Evolutionary conservation across 148 eudicot genomes (phyloP), one percentile per base, ranked within the genome.

Genomic region (Camellia sinensis): DNA sequence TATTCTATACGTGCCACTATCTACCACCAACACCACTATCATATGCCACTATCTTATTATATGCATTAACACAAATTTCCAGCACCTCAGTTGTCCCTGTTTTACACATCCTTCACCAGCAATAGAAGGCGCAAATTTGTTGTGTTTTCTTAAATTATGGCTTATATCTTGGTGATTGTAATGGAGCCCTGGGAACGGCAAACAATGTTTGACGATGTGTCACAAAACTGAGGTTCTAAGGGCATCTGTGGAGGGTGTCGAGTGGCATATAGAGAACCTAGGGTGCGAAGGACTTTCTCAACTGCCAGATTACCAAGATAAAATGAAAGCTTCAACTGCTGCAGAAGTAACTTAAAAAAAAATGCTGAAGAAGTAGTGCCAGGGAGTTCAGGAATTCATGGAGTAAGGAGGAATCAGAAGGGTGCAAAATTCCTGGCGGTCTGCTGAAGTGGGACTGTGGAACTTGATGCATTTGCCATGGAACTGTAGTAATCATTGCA

Each of bases 121-220:
- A 44, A 69, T 12, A 18, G 73, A 44, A 22, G 53, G 54, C 4
- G 2, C 52, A 69, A 15, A 44, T 69, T 5, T 3, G 12, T 41
- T 45, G 11, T 17, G 7, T 69, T 5, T 69, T 44, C 37, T 6
- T 69, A 3, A 69, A 69, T 19, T 8, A n/a, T 48, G 56, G 19
- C 40, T n/a, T 46, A n/a, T 41, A 15, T 56, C 52, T 74, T 56
- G 22, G 22, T 56, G 46, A 53, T 19, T 3, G 65, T 29, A 11
- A 74, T 59, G 50, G 48, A 74, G 77, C 77, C 9, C 21, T 15
- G 6, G 64, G 65, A 54, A 7, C 53, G n/a, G 17, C 70, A 67
- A 43, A 18, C 19, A 61, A 61, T 59, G 63, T 61, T n/a, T 17
- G 22, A 5, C 65, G n/a, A 61, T 65, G 14, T 37, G 17, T 37